Evolutionary conservation across 768 basidiomycete species (phyloP).

Genomic region (Rhizopogon vinicolor): DNA sequence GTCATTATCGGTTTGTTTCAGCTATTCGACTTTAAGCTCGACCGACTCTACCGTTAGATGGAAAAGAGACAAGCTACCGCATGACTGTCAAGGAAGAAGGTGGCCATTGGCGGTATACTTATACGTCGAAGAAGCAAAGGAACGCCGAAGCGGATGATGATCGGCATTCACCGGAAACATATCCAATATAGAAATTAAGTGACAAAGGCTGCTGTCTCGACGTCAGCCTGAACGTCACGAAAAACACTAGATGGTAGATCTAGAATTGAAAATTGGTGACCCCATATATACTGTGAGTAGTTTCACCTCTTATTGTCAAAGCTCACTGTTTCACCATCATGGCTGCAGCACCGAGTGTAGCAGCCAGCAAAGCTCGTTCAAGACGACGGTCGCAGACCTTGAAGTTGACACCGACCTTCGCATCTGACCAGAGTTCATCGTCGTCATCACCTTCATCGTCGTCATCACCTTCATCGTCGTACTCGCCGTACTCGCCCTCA

Average conservation of each 20-base stretch:
- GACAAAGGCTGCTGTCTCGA: no score
- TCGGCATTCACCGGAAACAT: no score
- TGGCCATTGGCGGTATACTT: no score
- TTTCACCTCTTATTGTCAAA: background rate
- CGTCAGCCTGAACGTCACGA: no score
- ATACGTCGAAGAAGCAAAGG: no score
- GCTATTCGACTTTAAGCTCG: no score
- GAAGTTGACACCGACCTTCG: constrained; percentile 1
- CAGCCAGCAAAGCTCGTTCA: constrained; percentile 1
- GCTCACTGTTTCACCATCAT: background rate
- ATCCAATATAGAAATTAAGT: no score
- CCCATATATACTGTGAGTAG: background rate
- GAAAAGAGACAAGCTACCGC: no score
- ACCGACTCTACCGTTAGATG: no score
- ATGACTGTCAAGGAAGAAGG: no score
- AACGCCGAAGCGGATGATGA: no score
- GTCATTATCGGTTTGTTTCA: no score
- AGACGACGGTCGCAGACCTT: constrained; percentile 3
- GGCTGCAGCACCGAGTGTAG: background rate
- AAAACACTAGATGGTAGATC: background rate
- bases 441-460: background rate
- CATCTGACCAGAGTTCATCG: background rate
- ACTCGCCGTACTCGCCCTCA: background rate
- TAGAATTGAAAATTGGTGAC: background rate
- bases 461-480: background rate